Base-by-base conservation (phyloP, 2,329 filamentous ascomycete species). In the Penicillium sp. region DNA sequence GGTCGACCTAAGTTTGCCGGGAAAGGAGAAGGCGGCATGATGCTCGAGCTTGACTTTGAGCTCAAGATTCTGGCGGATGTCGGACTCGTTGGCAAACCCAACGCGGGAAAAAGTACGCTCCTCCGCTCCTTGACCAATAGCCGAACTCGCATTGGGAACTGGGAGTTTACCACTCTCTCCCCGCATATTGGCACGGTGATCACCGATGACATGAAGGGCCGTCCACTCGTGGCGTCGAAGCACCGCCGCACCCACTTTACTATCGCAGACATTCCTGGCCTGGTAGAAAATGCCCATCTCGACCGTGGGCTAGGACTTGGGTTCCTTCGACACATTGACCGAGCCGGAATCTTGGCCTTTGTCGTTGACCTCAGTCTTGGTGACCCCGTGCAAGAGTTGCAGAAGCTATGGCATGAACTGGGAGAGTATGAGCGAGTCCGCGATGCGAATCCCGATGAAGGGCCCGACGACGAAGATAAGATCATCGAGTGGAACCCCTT, bases 111-210 rank as follows among this genome's bases (percentile, higher is more conserved):
- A 76, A 95, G 90, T 70, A 97, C 94, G 0, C 81, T 99, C 1
- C 82, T 97, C 14, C 87, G 94, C 16, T 88, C 92, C 3, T 78
- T 99, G 65, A 96, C 88, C 65, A 92, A 92, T 71, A 95, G 90
- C 70, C 88, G 92, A 56, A 91, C 94, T 1, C 85, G 94, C 38
- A 86, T 99, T 4, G 94, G 94, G 39, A 87, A 90, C 71, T 99
- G 94, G 94, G 93, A 92, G 9, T 99, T 99, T 72, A 99, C 94
- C 3, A 99, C 94, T 0, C 81, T 99, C 8, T 88, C 92, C 63
- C 94, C 94, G 2, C 97, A 96, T 64, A 95, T 99, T 51, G 94
- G 94, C 47, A 99, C 94, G 0, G 91, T 99, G 6, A 88, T 97
- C 13, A 83, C 99, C 10, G 94, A 99, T 72, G 85, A 92, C 70